Conservation (phyloP, 331 rosid species). For the Acacia concinna region DNA sequence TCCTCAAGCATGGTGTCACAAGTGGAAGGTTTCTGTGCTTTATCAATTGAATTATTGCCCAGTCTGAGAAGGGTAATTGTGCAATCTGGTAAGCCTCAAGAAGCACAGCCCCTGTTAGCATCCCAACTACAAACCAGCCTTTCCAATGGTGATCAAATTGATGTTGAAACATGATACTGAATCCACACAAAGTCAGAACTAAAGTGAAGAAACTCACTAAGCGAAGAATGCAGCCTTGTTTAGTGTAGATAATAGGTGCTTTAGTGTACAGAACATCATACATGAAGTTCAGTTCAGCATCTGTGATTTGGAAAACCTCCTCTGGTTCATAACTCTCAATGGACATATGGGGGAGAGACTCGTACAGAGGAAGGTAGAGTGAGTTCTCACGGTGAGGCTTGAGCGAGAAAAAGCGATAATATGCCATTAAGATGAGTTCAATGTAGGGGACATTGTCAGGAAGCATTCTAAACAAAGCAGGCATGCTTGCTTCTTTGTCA, state of each 20-base stretch:
- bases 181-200: slow-evolving; percentile 40
- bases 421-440: slow-evolving; percentile 57
- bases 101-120: slow-evolving; percentile 48
- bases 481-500: slow-evolving; percentile 44
- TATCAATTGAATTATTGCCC: slow-evolving; percentile 62
- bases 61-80: slow-evolving; percentile 58
- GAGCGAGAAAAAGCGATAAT: slow-evolving; percentile 55
- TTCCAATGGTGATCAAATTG: slow-evolving; percentile 27
- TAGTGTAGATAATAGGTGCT: slow-evolving; percentile 55
- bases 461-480: slow-evolving; percentile 41
- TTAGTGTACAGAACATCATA: slow-evolving; percentile 71
- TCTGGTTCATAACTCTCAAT: slow-evolving; percentile 38
- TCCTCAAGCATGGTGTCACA: slow-evolving; percentile 38
- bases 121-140: slow-evolving; percentile 35
- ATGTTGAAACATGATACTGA: slow-evolving; percentile 32
- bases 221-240: slow-evolving; percentile 52
- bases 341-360: slow-evolving; percentile 40
- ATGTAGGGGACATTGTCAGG: slow-evolving; percentile 43
- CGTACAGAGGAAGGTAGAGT: slow-evolving; percentile 59
- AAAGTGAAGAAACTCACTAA: slow-evolving; percentile 38
- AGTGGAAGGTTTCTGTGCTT: slow-evolving; percentile 42
- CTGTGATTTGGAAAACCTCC: slow-evolving; percentile 56
- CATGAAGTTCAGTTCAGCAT: slow-evolving; percentile 67
- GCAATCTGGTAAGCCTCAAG: slow-evolving; percentile 60
- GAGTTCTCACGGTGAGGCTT: slow-evolving; percentile 69